Percentiles rank a stretch among this genome's conserved stretches.
Evolutionary conservation across 1,284 basidiomycete genomes (phyloP).

Genomic region (Gyrodon tennesseensis): DNA sequence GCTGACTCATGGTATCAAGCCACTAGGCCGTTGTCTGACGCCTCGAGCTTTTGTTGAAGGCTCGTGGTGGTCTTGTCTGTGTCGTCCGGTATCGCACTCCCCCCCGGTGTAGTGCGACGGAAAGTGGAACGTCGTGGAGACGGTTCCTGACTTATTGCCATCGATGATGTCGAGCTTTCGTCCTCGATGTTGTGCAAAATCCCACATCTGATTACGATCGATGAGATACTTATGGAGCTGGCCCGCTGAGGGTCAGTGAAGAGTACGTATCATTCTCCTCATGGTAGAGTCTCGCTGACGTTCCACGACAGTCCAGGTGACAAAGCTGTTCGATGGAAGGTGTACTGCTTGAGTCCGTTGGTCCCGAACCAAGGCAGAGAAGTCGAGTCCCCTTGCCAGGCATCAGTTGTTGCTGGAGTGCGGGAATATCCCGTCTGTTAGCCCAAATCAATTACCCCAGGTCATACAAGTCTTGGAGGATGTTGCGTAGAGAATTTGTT

Average conservation of each 20-base stretch:
- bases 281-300: conserved; percentile 11
- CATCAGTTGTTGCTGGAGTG: conserved; percentile 33
- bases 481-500: conserved; percentile 14
- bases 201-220: conserved; percentile 27
- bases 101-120: conserved; percentile 17
- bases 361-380: conserved; percentile 11
- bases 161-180: conserved; percentile 25
- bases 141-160: conserved; percentile 19
- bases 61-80: background rate
- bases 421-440: conserved; percentile 40
- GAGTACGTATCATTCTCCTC: conserved; percentile 23
- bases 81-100: background rate
- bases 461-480: conserved; percentile 38
- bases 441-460: conserved; percentile 46
- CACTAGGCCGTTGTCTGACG: conserved; percentile 32
- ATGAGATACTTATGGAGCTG: conserved; percentile 34
- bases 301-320: conserved; percentile 23
- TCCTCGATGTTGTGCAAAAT: conserved; percentile 17
- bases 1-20: conserved; percentile 22
- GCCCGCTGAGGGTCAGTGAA: conserved; percentile 35
- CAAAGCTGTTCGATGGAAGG: conserved; percentile 22
- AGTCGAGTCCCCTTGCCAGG: conserved; percentile 18
- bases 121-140: conserved; percentile 28
- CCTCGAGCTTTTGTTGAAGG: conserved; percentile 24
- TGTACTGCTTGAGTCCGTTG: conserved; percentile 2